Percentiles rank a stretch among this genome's conserved stretches.
phyloP scores from a whole-genome alignment of 1,284 basidiomycete genomes.

The Thecaphora thlaspeos region DNA sequence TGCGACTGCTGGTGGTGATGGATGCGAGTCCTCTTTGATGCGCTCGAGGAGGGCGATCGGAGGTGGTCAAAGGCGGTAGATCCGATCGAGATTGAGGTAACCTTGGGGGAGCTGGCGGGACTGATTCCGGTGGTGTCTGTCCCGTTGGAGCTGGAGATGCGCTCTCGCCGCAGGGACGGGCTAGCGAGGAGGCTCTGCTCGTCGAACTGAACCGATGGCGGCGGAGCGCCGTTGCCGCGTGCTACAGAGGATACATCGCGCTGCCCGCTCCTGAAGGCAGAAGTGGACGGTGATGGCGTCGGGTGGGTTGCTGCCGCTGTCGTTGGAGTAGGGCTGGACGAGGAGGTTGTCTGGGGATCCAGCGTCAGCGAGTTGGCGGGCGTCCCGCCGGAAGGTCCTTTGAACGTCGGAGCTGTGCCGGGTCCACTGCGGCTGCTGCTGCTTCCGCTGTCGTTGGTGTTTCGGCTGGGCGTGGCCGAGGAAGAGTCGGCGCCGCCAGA shows the following conservation, averaged over 20 bases:
- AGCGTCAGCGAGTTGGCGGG: no score
- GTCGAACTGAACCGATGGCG: slow-evolving; percentile 35
- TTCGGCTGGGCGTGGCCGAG: no score
- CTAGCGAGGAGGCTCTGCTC: slow-evolving; percentile 28
- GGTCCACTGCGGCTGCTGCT: no score
- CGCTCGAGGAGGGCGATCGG: not conserved
- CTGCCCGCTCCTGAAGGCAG: no score
- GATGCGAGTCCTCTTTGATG: not conserved
- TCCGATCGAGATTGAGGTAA: not conserved
- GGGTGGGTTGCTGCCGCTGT: no score
- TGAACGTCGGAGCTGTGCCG: no score
- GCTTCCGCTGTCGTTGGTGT: no score
- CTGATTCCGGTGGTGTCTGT: not conserved
- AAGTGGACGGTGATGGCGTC: no score
- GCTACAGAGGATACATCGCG: not conserved
- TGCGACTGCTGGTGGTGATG: not conserved
- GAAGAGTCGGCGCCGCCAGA: no score
- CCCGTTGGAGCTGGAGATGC: not conserved
- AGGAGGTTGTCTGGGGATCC: no score
- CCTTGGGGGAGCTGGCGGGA: not conserved
- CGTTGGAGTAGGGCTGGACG: no score
- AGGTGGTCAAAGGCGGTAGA: not conserved
- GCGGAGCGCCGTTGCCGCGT: slow-evolving; percentile 10
- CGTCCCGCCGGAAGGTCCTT: no score
- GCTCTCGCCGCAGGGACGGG: slow-evolving; percentile 14